Evolutionary conservation across 805 yeast genomes (phyloP).

Genomic region (Danielia reshetovae): DNA sequence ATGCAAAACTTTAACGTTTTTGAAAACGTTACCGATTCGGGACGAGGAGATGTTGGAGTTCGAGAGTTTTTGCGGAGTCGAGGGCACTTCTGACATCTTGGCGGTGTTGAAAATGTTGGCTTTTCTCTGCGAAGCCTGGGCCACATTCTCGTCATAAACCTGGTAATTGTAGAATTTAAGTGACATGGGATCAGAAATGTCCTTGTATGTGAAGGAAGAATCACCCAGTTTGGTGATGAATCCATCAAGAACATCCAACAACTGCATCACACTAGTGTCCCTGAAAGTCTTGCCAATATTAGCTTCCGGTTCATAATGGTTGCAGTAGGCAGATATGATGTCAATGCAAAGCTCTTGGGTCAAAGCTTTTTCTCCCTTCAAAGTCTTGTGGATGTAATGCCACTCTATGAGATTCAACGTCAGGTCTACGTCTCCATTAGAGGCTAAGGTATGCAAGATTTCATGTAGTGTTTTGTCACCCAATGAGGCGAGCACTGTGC

Average conservation of each 20-base stretch:
- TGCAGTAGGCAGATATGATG: conserved; percentile 35
- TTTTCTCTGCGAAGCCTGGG: conserved; percentile 7
- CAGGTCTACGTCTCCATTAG: conserved; percentile 36
- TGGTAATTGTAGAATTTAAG: conserved; percentile 24
- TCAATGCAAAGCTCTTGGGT: conserved; percentile 30
- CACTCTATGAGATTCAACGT: conserved; percentile 33
- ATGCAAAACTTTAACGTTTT: conserved; percentile 23
- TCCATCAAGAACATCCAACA: conserved; percentile 30
- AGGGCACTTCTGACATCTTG: conserved; percentile 3
- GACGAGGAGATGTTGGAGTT: conserved; percentile 25
- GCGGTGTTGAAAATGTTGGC: conserved; percentile 1
- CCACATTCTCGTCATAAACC: conserved; percentile 23
- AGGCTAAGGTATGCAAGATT: conserved; percentile 28
- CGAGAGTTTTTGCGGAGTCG: conserved; percentile 18
- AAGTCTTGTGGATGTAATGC: conserved; percentile 29
- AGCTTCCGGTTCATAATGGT: conserved; percentile 9
- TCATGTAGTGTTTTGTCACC: conserved; percentile 21
- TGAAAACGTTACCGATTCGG: conserved; percentile 28
- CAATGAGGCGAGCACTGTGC: conserved; percentile 15
- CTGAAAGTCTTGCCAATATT: conserved; percentile 6
- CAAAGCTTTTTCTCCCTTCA: conserved; percentile 31
- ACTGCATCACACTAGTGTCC: conserved; percentile 26
- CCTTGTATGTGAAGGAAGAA: conserved; percentile 18
- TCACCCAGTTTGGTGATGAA: conserved; percentile 16
- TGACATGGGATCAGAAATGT: conserved; percentile 29